Evolutionary conservation across 805 yeast genomes (phyloP).

Genomic region (Monosporozyma yasuniensis): DNA sequence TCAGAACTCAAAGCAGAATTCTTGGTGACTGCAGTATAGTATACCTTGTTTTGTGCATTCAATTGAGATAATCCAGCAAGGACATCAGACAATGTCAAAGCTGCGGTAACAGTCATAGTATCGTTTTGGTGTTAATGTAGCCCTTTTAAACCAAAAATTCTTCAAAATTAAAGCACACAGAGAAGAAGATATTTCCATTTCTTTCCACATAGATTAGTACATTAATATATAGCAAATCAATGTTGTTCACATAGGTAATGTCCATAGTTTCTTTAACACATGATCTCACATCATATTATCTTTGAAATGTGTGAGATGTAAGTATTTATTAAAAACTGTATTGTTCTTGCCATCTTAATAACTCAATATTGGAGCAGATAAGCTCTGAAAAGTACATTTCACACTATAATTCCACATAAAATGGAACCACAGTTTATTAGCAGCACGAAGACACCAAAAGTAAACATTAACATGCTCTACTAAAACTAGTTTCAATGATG

Average conservation of each 20-base stretch:
- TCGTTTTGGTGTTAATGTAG: not conserved
- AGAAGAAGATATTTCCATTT: no score
- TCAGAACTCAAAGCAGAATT: constrained; percentile 70
- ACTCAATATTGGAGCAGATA: not conserved
- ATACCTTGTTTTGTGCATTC: not conserved
- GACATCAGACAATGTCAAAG: not conserved
- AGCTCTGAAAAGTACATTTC: not conserved
- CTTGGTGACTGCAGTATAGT: not conserved
- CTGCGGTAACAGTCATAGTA: not conserved
- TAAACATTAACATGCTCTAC: no score
- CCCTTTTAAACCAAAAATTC: no score
- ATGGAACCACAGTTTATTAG: not conserved
- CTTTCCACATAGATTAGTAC: no score
- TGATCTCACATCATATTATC: not conserved
- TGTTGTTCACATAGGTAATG: no score
- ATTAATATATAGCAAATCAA: no score
- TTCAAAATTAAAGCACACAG: no score
- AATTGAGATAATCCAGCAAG: not conserved
- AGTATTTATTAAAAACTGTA: not conserved
- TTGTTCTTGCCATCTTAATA: not conserved
- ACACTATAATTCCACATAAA: not conserved
- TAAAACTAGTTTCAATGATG: no score
- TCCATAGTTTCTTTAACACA: not conserved
- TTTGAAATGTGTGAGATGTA: not conserved
- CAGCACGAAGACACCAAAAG: not conserved